Conservation (phyloP, 768 basidiomycete species). For the Rhodosporidiobolus odoratus region DNA sequence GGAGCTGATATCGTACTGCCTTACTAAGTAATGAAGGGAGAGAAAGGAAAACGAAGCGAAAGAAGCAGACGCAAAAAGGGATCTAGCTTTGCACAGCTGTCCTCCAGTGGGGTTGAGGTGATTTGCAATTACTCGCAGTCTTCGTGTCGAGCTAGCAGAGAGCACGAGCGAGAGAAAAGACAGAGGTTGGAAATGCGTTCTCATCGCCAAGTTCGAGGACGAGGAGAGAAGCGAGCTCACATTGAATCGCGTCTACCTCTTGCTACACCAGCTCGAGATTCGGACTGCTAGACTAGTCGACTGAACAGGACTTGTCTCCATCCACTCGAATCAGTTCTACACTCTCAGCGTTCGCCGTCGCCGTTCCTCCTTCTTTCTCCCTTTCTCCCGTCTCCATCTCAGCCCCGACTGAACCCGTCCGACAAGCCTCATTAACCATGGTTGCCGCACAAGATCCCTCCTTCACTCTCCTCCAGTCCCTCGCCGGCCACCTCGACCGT, state of each 20-base stretch:
- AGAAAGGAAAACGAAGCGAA: neutral
- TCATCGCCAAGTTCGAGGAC: neutral
- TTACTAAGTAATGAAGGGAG: constrained; percentile 11
- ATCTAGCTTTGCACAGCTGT: neutral
- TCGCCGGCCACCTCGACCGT: constrained; percentile 87
- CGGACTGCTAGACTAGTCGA: no score
- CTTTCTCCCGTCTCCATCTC: constrained; percentile 1
- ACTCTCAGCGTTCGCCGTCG: neutral
- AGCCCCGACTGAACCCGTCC: neutral
- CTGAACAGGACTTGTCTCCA: no score
- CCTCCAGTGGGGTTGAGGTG: no score
- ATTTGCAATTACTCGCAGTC: no score
- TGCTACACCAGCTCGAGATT: no score
- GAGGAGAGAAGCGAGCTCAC: neutral
- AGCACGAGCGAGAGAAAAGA: neutral
- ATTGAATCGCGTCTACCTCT: no score
- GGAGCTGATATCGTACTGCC: constrained; percentile 7
- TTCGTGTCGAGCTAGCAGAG: neutral
- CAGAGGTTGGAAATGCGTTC: neutral
- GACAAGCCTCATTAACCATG: constrained; percentile 2
- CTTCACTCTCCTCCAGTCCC: constrained; percentile 78
- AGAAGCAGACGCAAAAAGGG: neutral
- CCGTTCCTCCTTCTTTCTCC: neutral
- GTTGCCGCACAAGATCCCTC: constrained; percentile 53
- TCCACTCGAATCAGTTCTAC: neutral